These are phyloP conservation scores for Herpetomonas samuelpessoai DNA, from an alignment of 208 protist species.

Conservation along the genomic window DNA sequence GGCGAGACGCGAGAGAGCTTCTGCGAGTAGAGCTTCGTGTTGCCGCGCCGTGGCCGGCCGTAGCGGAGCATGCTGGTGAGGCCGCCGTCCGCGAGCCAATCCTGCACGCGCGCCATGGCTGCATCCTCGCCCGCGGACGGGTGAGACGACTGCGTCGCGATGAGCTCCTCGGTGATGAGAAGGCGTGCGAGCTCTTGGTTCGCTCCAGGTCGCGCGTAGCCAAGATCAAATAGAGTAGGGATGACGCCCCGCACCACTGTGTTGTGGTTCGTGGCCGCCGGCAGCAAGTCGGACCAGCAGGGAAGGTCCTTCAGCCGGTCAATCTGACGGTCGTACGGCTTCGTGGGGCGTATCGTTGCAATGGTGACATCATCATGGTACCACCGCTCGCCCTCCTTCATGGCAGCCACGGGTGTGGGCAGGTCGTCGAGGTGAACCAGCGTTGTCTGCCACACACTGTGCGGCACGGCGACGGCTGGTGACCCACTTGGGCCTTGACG, in stretches of 20 bases:
- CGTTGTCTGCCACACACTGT: constrained; percentile 88
- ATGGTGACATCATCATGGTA: constrained; percentile 85
- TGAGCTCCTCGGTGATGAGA: constrained; percentile 67
- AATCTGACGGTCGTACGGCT: constrained; percentile 58
- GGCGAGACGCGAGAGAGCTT: constrained; percentile 73
- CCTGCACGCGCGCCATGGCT: constrained; percentile 47
- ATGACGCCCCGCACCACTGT: constrained; percentile 47
- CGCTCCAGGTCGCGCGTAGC: constrained; percentile 31
- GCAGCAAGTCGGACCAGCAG: constrained; percentile 11
- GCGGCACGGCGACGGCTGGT: constrained; percentile 18
- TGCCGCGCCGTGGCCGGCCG: constrained; percentile 63
- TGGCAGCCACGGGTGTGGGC: constrained; percentile 62
- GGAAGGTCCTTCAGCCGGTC: constrained; percentile 30
- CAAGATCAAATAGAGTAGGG: constrained; percentile 67
- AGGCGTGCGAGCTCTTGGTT: constrained; percentile 12
- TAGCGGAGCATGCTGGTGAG: constrained; percentile 70
- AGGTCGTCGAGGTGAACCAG: constrained; percentile 90
- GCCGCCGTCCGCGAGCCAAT: constrained; percentile 68
- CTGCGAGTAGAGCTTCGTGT: constrained; percentile 85
- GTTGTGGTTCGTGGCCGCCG: background rate
- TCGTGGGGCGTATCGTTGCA: constrained; percentile 73
- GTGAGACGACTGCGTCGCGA: constrained; percentile 73
- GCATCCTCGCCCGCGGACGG: constrained; percentile 57
- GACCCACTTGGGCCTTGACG: background rate
- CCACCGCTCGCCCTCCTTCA: constrained; percentile 85